Evolutionary conservation across 2,329 filamentous ascomycete genomes (phyloP).

Genomic region (Trichoderma sp.): DNA sequence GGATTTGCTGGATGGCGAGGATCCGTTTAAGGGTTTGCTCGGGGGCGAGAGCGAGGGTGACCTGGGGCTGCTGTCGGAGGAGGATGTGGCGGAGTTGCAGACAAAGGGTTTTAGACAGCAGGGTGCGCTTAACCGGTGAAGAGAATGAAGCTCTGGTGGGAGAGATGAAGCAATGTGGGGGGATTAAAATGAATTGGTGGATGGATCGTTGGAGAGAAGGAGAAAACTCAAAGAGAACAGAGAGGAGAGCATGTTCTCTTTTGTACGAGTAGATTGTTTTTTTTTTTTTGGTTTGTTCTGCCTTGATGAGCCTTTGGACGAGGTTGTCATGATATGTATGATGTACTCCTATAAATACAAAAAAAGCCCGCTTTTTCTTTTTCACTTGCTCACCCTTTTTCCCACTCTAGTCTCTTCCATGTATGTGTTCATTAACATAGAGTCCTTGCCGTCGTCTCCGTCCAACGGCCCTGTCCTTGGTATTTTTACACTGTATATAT

Average conservation of each 20-base stretch:
- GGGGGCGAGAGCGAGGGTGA: slow-evolving; percentile 46
- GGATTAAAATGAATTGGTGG: neutral
- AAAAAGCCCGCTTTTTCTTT: slow-evolving; percentile 38
- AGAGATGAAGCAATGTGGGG: too few species aligned
- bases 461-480: neutral
- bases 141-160: neutral
- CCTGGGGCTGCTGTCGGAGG: slow-evolving; percentile 31
- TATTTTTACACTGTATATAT: neutral
- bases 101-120: slow-evolving; percentile 57
- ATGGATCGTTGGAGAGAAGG: neutral
- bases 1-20: slow-evolving; percentile 70
- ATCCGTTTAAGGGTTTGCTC: slow-evolving; percentile 65
- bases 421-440: slow-evolving; percentile 19
- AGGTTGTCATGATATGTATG: slow-evolving; percentile 29
- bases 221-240: neutral
- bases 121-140: slow-evolving; percentile 39
- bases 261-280: slow-evolving; percentile 27
- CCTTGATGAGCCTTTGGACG: slow-evolving; percentile 12
- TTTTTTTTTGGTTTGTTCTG: slow-evolving; percentile 33
- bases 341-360: slow-evolving; percentile 44
- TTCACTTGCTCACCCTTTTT: slow-evolving; percentile 25
- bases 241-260: neutral
- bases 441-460: neutral
- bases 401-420: neutral
- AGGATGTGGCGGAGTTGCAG: slow-evolving; percentile 39